Percentiles rank a stretch among this genome's conserved stretches.
Conservation (phyloP, 192 early-diverging fungal genomes). For the Pilaira anomala region DNA sequence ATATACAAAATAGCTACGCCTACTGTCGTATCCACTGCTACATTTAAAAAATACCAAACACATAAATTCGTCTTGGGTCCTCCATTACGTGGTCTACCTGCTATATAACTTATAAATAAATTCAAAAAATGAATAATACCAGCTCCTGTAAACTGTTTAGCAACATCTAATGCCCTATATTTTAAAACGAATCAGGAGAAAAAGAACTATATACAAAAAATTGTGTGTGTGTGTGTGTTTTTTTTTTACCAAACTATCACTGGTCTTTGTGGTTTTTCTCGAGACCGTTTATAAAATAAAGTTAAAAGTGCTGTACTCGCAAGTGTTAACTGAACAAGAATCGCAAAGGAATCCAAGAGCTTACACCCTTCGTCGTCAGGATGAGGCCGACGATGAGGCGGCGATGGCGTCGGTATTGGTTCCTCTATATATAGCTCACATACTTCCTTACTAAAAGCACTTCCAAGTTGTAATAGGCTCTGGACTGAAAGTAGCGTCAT, state of each 20-base stretch:
- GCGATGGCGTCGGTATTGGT: no score
- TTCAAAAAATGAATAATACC: conserved; percentile 69
- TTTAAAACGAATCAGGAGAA: conserved; percentile 1
- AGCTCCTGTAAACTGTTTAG: conserved; percentile 74
- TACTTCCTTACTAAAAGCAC: no score
- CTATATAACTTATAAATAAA: conserved; percentile 62
- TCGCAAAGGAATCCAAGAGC: conserved; percentile 68
- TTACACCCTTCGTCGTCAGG: conserved; percentile 33
- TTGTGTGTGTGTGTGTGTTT: no score
- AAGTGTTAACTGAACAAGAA: conserved; percentile 63
- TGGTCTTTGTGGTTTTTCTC: conserved; percentile 65
- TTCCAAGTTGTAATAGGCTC: no score
- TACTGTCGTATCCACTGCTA: conserved; percentile 72
- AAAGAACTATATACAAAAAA: background rate
- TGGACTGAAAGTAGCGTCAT: no score
- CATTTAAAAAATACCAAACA: conserved; percentile 74
- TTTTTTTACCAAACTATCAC: conserved; percentile 60
- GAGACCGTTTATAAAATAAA: conserved; percentile 66
- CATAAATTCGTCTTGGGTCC: conserved; percentile 61
- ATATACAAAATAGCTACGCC: conserved; percentile 71
- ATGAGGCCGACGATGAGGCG: no score
- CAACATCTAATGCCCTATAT: conserved; percentile 65
- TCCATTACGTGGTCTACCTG: conserved; percentile 47
- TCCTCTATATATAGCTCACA: no score
- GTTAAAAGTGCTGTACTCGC: conserved; percentile 66